Evolutionary conservation across 495 filamentous ascomycete species (phyloP).

Genomic region (Hypoxylon lienhwacheense): DNA sequence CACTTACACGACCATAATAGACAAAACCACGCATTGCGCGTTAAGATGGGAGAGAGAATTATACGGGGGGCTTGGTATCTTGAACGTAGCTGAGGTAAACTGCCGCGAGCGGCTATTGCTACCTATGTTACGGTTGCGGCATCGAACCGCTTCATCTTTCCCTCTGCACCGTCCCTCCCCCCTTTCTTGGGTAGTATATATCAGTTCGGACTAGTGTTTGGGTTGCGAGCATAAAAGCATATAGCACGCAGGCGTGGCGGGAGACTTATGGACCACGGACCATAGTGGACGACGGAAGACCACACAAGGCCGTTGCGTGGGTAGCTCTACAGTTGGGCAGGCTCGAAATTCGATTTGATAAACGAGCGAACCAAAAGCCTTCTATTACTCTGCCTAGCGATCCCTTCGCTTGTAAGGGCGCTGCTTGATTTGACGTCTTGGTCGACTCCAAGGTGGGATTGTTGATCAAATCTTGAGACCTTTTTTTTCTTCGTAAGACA

Average conservation of each 20-base stretch:
- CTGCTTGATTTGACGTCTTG: conserved; percentile 19
- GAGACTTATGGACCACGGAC: not conserved
- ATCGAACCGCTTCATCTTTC: conserved; percentile 18
- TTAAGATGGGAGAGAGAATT: too few species aligned
- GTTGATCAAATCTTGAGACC: conserved; percentile 8
- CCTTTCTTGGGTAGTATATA: conserved; percentile 15
- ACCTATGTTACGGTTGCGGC: conserved; percentile 30
- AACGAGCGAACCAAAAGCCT: conserved; percentile 20
- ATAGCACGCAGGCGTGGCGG: conserved; percentile 7
- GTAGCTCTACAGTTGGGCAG: conserved; percentile 21
- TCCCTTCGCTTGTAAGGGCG: conserved; percentile 11
- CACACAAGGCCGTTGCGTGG: conserved; percentile 15
- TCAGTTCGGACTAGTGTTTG: conserved; percentile 1
- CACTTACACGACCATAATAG: too few species aligned
- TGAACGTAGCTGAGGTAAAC: conserved; percentile 6
- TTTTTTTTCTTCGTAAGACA: conserved; percentile 28
- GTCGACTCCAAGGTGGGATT: conserved; percentile 13
- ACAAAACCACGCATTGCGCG: too few species aligned
- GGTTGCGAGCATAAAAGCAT: conserved; percentile 13
- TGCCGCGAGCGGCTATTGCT: not conserved
- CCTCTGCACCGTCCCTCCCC: not conserved
- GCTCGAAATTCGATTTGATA: conserved; percentile 11
- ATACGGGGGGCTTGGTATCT: conserved; percentile 1
- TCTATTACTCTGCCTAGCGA: conserved; percentile 32
- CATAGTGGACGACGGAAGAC: not conserved